Evolutionary conservation across 768 basidiomycete genomes (phyloP).

Genomic region (Boletus tomentosulus): DNA sequence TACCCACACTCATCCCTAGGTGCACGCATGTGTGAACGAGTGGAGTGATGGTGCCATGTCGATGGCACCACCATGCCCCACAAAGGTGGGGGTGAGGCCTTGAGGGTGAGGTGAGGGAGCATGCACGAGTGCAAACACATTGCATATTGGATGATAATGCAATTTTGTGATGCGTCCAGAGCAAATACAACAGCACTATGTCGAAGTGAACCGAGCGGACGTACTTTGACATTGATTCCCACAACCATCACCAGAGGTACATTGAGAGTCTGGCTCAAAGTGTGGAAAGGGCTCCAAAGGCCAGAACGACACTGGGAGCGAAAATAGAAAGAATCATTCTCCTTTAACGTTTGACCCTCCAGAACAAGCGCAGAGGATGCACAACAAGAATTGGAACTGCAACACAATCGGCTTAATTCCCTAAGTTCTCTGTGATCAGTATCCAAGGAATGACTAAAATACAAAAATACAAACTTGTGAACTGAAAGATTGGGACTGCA

Average conservation of each 20-base stretch:
- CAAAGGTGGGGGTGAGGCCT: too few species aligned
- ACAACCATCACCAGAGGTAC: neutral
- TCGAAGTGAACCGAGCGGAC: too few species aligned
- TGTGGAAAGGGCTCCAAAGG: constrained; percentile 1
- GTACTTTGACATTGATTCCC: too few species aligned
- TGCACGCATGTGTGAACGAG: too few species aligned
- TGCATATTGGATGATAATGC: too few species aligned
- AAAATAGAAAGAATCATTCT: constrained; percentile 22
- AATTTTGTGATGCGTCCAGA: too few species aligned
- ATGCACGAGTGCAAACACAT: too few species aligned
- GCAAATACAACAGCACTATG: too few species aligned
- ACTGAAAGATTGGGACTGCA: neutral
- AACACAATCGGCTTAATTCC: constrained; percentile 8
- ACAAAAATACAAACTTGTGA: neutral
- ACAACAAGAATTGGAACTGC: constrained; percentile 4
- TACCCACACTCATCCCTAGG: too few species aligned
- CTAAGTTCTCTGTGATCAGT: neutral
- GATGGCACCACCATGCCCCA: too few species aligned
- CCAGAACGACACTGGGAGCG: constrained; percentile 13
- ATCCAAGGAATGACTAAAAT: neutral
- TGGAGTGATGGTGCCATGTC: too few species aligned
- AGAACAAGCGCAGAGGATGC: constrained; percentile 15
- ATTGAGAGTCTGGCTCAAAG: neutral
- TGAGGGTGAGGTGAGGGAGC: too few species aligned
- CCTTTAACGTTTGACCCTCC: constrained; percentile 19